Base-by-base conservation (phyloP, 1,284 basidiomycete species). In the Cryptococcus amylolentus region DNA sequence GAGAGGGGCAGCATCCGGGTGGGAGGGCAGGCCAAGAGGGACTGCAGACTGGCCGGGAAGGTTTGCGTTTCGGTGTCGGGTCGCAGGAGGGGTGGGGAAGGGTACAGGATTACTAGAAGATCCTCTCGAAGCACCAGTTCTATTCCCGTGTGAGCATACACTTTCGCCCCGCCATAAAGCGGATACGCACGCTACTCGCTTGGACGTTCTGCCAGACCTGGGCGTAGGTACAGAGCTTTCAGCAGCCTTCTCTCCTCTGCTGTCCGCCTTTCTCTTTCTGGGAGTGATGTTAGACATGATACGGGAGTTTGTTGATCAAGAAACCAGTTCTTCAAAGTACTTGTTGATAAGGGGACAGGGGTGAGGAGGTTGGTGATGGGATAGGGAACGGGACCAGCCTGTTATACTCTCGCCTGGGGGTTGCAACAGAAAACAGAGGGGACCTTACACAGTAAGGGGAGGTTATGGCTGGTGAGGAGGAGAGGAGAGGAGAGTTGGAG, bases 81-180 rank as follows among this genome's bases (percentile, higher is more conserved):
- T 61, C 8, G 64, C 55, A 42, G 71, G 67, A 27, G 71, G 71
- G n/a, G 71, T 73, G 3, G 71, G 71, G 40, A 73, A 71, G 0
- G 71, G 71, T 13, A 61, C 64, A 40, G 70, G 69, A 9, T 10
- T 35, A 35, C 31, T 35, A 10, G 10, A 70, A 68, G 10, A 68
- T 66, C 7, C 62, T 59, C 4, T 68, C 68, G 18, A 60, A 53
- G 28, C 66, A 68, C 37, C n/a, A 20, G n/a, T 39, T 12, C 40
- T 44, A 7, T 14, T 14, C 12, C 12, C 18, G 26, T 37, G 20
- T 45, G 27, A 40, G 60, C 54, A 58, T 54, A 46, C 43, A 20
- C 7, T 13, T 27, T 12, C 35, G 9, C 10, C 31, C 42, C 28
- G 10, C 26, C 20, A 28, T 16, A 38, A 37, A 26, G 13, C 41